Evolutionary conservation across 2,329 filamentous ascomycete genomes (phyloP).

Genomic region (Diaporthe amygdali): DNA sequence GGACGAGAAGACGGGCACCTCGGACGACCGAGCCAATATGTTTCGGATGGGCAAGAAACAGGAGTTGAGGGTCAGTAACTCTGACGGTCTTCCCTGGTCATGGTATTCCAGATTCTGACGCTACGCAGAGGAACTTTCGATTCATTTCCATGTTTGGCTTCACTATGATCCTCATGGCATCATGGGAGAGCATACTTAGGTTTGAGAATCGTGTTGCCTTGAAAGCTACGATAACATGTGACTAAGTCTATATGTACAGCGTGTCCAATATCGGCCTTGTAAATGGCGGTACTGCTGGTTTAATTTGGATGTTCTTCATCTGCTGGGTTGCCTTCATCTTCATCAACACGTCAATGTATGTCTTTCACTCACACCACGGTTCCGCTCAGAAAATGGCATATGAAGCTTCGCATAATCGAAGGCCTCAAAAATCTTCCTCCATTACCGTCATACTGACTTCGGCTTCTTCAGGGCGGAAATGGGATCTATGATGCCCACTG

Average conservation of each 20-base stretch:
- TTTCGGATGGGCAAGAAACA: slow-evolving; percentile 54
- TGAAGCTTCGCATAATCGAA: too few relatives aligned
- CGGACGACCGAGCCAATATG: slow-evolving; percentile 48
- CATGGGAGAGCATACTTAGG: slow-evolving; percentile 43
- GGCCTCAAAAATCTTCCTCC: neutral
- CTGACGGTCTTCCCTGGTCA: too few relatives aligned
- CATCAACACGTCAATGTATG: slow-evolving; percentile 48
- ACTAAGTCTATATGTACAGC: slow-evolving; percentile 30
- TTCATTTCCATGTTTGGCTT: slow-evolving; percentile 54
- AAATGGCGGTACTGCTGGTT: slow-evolving; percentile 51
- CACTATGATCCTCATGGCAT: slow-evolving; percentile 49
- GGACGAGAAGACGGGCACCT: slow-evolving; percentile 15
- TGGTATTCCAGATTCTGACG: slow-evolving; percentile 32
- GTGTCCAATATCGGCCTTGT: slow-evolving; percentile 33
- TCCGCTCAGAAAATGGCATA: too few relatives aligned
- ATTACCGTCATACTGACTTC: neutral
- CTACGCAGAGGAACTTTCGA: slow-evolving; percentile 44
- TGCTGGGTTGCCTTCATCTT: slow-evolving; percentile 44
- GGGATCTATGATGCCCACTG: slow-evolving; percentile 9
- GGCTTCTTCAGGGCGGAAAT: neutral
- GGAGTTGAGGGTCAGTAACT: slow-evolving; percentile 45
- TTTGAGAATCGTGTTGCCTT: slow-evolving; percentile 32
- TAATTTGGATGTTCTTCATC: slow-evolving; percentile 47
- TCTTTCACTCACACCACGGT: slow-evolving; percentile 34
- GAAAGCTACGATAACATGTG: neutral